Evolutionary conservation across 2,329 filamentous ascomycete species (phyloP).

Genomic region (Cryphonectria naterciae): DNA sequence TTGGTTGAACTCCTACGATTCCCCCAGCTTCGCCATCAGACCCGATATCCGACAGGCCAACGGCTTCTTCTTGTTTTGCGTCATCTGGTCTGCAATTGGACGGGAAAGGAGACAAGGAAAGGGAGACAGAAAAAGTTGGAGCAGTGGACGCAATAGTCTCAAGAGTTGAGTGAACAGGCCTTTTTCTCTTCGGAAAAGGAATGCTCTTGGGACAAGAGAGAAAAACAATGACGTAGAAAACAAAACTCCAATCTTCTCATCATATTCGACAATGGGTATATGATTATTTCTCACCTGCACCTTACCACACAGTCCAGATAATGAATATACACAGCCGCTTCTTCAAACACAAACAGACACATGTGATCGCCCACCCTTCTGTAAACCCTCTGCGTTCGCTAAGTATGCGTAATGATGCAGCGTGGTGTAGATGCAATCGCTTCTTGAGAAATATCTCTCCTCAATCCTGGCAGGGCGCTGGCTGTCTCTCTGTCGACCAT

Average conservation of each 20-base stretch:
- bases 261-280: background rate
- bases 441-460: background rate
- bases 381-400: background rate
- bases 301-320: background rate
- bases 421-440: slow-evolving; percentile 2
- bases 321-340: background rate
- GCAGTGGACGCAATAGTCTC: no score
- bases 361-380: background rate
- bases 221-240: background rate
- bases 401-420: background rate
- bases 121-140: no score
- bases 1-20: no score
- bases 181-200: no score
- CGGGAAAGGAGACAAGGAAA: no score
- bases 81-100: no score
- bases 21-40: background rate
- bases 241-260: background rate
- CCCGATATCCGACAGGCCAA: background rate
- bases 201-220: no score
- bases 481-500: background rate
- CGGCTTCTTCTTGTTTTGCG: no score
- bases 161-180: no score
- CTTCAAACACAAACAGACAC: background rate
- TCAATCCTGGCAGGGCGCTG: background rate
- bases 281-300: background rate